A percentile compares a stretch with the other conserved stretches of the same genome.
Evolutionary conservation across 768 basidiomycete genomes (phyloP).

Genomic region (Rhodotorula graminis): DNA sequence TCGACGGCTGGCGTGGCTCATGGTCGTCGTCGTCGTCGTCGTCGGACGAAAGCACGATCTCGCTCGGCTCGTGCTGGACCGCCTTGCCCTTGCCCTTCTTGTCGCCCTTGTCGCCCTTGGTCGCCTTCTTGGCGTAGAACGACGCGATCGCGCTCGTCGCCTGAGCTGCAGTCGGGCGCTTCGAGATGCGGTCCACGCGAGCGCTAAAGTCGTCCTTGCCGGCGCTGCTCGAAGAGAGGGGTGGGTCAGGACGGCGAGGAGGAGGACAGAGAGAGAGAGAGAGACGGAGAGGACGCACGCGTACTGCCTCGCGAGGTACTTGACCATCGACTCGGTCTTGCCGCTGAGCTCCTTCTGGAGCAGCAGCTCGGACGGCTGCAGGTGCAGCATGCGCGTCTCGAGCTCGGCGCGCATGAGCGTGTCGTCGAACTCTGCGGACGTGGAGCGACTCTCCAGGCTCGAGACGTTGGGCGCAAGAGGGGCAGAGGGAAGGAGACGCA

Average conservation of each 20-base stretch:
- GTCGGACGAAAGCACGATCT: slow-evolving; percentile 47
- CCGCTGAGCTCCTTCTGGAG: slow-evolving; percentile 55
- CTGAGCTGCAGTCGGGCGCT: slow-evolving; percentile 4
- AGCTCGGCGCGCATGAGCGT: slow-evolving; percentile 79
- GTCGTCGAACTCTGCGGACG: slow-evolving; percentile 52
- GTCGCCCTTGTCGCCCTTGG: not conserved
- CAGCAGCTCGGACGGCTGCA: slow-evolving; percentile 69
- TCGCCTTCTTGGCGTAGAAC: slow-evolving; percentile 13
- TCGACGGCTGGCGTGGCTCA: not conserved
- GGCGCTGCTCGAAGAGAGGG: not conserved
- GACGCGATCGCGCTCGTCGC: slow-evolving; percentile 15
- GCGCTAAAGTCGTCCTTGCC: slow-evolving; percentile 8
- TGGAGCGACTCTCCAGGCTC: not conserved
- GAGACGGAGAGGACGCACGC: slow-evolving; percentile 45
- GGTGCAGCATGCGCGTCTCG: slow-evolving; percentile 85
- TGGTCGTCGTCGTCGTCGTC: slow-evolving; percentile 7
- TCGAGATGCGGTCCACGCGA: slow-evolving; percentile 29
- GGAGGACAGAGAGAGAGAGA: too few species aligned
- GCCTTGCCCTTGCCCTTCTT: slow-evolving; percentile 1
- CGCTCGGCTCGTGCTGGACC: slow-evolving; percentile 21
- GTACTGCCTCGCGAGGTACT: slow-evolving; percentile 54
- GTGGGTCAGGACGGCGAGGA: slow-evolving; percentile 45
- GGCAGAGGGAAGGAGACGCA: not conserved
- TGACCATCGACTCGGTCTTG: slow-evolving; percentile 69
- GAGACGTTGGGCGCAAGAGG: not conserved